Base-by-base conservation (phyloP, 306 rosid species). In the Rosa lucieae region DNA sequence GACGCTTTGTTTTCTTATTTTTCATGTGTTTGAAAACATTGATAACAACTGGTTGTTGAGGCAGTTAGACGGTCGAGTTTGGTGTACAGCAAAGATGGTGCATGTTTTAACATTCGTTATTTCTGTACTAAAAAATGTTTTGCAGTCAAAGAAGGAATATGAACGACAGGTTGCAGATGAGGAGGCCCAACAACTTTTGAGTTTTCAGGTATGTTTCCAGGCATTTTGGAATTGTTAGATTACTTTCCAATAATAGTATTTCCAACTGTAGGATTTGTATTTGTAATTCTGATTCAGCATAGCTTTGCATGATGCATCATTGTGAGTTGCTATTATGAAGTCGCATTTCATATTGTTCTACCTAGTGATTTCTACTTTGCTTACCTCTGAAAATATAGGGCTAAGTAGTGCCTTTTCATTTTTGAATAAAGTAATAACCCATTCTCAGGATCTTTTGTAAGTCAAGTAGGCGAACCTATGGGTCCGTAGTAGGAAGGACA, bases 91-190 rank as follows among this genome's bases (percentile, higher is more conserved):
- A 32, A 32, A 32, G 37, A 32, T 40, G 17, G 51, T 12, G 56
- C 67, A 40, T 74, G 26, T 23, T 42, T 53, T 42, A 7, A 58
- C 59, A n/a, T 77, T 20, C 73, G 53, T 47, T 63, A 72, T 69
- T 51, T 72, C 26, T 26, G 20, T 40, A 18, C 71, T 39, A 40
- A 12, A 17, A 21, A 52, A 58, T 55, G 32, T 46, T 53, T 74
- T 82, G 77, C 84, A 92, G 97, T 72, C 99, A 7, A 92, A 85
- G 89, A 91, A 82, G 88, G 94, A 95, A 71, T 92, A 91, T 61
- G 99, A 94, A 53, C 86, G 55, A 39, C 90, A 89, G 76, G 80
- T 95, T 80, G 99, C 90, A 74, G 85, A 92, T 40, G 96, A 89
- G 67, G 97, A 95, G 67, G 92, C 90, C 75, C 83, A 85, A 71